Evolutionary conservation across 2,329 filamentous ascomycete species (phyloP).

Genomic region (Blumeria hordei): DNA sequence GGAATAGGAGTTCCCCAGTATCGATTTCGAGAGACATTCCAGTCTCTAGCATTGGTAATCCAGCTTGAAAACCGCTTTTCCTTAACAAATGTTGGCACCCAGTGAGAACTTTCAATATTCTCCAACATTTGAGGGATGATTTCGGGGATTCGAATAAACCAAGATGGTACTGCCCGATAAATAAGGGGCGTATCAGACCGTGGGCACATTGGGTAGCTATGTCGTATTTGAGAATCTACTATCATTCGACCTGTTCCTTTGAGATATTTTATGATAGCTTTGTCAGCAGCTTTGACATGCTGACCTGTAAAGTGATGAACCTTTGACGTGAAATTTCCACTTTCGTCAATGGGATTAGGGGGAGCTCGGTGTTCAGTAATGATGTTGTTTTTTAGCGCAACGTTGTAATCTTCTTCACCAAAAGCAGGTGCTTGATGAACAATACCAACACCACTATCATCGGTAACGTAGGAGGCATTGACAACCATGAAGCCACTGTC

Average conservation of each 20-base stretch:
- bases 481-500: slow-evolving; percentile 61
- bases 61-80: slow-evolving; percentile 78
- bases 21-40: slow-evolving; percentile 82
- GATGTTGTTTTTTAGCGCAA: slow-evolving; percentile 52
- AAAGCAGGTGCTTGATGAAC: slow-evolving; percentile 87
- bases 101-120: slow-evolving; percentile 72
- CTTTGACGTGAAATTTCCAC: slow-evolving; percentile 52
- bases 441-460: slow-evolving; percentile 76
- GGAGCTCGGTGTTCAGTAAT: slow-evolving; percentile 54
- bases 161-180: slow-evolving; percentile 74
- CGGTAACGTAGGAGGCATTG: slow-evolving; percentile 67
- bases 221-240: slow-evolving; percentile 66
- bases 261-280: slow-evolving; percentile 73
- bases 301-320: slow-evolving; percentile 63
- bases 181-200: slow-evolving; percentile 90
- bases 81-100: slow-evolving; percentile 79
- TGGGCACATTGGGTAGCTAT: slow-evolving; percentile 86
- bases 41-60: slow-evolving; percentile 78
- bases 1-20: slow-evolving; percentile 93
- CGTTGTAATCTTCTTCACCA: slow-evolving; percentile 86
- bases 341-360: slow-evolving; percentile 79
- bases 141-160: slow-evolving; percentile 76
- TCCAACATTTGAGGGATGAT: slow-evolving; percentile 74
- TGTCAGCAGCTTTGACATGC: slow-evolving; percentile 82
- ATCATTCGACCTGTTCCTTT: slow-evolving; percentile 55